A percentile compares a stretch with the other conserved stretches of the same genome.
Evolutionary conservation across 768 basidiomycete species (phyloP).

Genomic region (Trametes maxima): DNA sequence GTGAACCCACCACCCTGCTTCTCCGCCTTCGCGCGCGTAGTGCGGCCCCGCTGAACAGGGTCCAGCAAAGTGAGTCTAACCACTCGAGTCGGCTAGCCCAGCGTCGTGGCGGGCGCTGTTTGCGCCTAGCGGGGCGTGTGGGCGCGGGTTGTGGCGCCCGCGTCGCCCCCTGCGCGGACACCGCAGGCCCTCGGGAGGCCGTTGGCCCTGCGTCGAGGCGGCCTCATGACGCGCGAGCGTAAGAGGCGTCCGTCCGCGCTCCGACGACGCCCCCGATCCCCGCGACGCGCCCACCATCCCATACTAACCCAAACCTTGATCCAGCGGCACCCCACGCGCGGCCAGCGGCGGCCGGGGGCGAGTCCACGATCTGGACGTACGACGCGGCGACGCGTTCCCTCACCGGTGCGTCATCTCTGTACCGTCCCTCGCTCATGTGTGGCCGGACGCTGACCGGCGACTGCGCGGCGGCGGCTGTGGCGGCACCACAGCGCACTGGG

Average conservation of each 20-base stretch:
- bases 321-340: constrained; percentile 35
- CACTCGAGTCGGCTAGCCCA: background rate
- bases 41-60: constrained; percentile 8
- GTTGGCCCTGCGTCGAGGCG: background rate
- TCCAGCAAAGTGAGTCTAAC: constrained; percentile 13
- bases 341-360: constrained; percentile 28
- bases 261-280: constrained; percentile 22
- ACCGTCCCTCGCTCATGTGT: background rate
- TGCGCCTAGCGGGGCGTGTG: background rate
- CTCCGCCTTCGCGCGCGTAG: background rate
- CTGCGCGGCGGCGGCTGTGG: background rate
- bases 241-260: constrained; percentile 1
- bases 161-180: background rate
- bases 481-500: constrained; percentile 43
- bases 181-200: no score
- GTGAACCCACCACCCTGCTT: background rate
- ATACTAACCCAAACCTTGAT: constrained; percentile 32
- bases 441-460: background rate
- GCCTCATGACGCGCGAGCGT: background rate
- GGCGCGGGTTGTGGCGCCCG: background rate
- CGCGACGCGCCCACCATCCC: background rate
- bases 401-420: constrained; percentile 35
- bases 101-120: no score
- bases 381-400: constrained; percentile 42
- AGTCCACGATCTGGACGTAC: constrained; percentile 53